Conservation (phyloP, 2,329 filamentous ascomycete genomes). For the Aureobasidium mangrovei region DNA sequence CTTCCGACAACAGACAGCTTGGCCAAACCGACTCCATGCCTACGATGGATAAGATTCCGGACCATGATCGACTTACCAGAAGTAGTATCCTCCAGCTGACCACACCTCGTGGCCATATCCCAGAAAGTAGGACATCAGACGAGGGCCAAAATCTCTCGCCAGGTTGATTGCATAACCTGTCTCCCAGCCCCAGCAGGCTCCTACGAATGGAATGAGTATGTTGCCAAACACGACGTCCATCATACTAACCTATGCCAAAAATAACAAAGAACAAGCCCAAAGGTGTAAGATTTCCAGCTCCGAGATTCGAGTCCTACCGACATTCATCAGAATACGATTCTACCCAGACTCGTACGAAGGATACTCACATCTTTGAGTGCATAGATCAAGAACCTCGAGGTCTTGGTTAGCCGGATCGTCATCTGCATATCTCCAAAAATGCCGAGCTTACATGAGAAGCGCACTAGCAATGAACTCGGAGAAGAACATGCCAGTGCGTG, state of each 20-base stretch:
- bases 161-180: constrained; percentile 60
- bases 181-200: constrained; percentile 50
- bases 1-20: too few species aligned
- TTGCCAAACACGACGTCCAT: not conserved
- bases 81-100: constrained; percentile 60
- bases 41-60: constrained; percentile 16
- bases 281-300: constrained; percentile 50
- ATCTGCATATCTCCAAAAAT: not conserved
- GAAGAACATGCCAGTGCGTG: constrained; percentile 59
- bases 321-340: not conserved
- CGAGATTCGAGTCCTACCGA: constrained; percentile 39
- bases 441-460: constrained; percentile 45
- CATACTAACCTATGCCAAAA: constrained; percentile 61
- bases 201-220: not conserved
- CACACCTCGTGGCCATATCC: constrained; percentile 62
- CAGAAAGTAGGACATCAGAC: constrained; percentile 56
- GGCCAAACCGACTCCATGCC: not conserved
- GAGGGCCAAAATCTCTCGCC: constrained; percentile 62
- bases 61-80: constrained; percentile 50
- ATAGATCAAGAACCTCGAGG: constrained; percentile 52
- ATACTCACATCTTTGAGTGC: constrained; percentile 48
- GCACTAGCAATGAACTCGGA: constrained; percentile 61
- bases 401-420: not conserved
- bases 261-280: constrained; percentile 62
- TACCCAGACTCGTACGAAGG: not conserved